A percentile compares a stretch with the other conserved stretches of the same genome.
Evolutionary conservation across 306 rosid genomes (phyloP).

Genomic region (Luffa acutangula): DNA sequence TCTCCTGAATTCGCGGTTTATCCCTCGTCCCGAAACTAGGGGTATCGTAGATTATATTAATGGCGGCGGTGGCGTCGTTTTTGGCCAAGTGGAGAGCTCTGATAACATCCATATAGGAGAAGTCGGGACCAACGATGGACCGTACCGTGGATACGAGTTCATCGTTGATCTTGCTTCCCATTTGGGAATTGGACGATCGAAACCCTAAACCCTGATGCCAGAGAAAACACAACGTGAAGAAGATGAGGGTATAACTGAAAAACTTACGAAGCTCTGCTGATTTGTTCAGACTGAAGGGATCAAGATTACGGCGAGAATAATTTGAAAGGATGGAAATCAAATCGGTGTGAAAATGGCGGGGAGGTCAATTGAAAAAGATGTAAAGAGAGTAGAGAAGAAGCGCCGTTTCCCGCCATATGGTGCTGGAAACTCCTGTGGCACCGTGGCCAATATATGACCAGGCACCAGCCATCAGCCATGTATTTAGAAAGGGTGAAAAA

Average conservation of each 20-base stretch:
- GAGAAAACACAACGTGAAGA: neutral
- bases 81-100: conserved; percentile 89
- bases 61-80: conserved; percentile 83
- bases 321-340: neutral
- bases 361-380: neutral
- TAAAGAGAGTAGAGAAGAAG: neutral
- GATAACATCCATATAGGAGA: conserved; percentile 75
- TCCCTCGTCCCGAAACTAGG: conserved; percentile 28
- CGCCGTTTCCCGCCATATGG: neutral
- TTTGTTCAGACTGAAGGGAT: neutral
- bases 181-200: conserved; percentile 16
- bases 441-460: neutral
- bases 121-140: conserved; percentile 61
- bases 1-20: conserved; percentile 9
- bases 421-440: neutral
- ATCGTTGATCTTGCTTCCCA: conserved; percentile 66
- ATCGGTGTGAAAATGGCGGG: neutral
- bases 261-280: neutral
- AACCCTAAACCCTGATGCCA: conserved; percentile 28
- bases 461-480: neutral
- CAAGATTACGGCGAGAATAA: neutral
- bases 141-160: conserved; percentile 63
- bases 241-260: neutral
- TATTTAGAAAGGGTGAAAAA: too few relatives aligned
- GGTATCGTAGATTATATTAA: conserved; percentile 67